phyloP scores from a whole-genome alignment of 805 yeast genomes.

The Metschnikowia noctiluminum region DNA sequence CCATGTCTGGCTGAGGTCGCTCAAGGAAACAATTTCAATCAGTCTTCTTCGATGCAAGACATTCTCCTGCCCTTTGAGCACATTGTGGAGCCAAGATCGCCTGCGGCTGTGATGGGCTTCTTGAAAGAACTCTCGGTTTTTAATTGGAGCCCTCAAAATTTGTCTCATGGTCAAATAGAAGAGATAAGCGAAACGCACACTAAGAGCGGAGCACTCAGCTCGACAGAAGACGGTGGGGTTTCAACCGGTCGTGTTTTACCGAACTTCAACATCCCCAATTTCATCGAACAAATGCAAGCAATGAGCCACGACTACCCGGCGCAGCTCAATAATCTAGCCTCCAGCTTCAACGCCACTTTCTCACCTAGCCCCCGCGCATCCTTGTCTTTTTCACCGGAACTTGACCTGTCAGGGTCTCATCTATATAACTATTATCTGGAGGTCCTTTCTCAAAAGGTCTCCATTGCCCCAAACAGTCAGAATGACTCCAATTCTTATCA shows the following conservation, averaged over 20 bases:
- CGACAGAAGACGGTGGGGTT: neutral
- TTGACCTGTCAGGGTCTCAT: constrained; percentile 20
- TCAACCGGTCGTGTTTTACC: neutral
- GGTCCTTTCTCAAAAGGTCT: constrained; percentile 39
- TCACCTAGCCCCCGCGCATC: constrained; percentile 27
- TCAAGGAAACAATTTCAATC: neutral
- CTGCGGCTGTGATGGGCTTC: constrained; percentile 24
- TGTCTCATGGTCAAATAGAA: neutral
- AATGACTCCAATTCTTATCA: constrained; percentile 48
- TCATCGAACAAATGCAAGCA: constrained; percentile 15
- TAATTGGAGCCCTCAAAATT: constrained; percentile 4
- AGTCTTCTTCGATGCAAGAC: neutral
- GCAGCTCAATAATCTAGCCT: constrained; percentile 8
- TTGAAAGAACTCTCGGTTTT: constrained; percentile 23
- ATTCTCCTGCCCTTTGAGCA: constrained; percentile 3
- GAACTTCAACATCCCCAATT: constrained; percentile 12
- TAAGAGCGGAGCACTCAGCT: neutral
- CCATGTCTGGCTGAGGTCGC: no score
- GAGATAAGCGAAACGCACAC: neutral
- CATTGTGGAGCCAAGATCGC: constrained; percentile 16
- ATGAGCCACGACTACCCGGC: constrained; percentile 9
- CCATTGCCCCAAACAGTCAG: constrained; percentile 45
- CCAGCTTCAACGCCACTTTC: constrained; percentile 21
- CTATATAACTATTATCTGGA: constrained; percentile 50
- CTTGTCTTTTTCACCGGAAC: constrained; percentile 19